Percentiles rank a stretch among this genome's conserved stretches.
phyloP scores from a whole-genome alignment of 1,284 basidiomycete genomes.

The Papiliotrema terrestris region DNA sequence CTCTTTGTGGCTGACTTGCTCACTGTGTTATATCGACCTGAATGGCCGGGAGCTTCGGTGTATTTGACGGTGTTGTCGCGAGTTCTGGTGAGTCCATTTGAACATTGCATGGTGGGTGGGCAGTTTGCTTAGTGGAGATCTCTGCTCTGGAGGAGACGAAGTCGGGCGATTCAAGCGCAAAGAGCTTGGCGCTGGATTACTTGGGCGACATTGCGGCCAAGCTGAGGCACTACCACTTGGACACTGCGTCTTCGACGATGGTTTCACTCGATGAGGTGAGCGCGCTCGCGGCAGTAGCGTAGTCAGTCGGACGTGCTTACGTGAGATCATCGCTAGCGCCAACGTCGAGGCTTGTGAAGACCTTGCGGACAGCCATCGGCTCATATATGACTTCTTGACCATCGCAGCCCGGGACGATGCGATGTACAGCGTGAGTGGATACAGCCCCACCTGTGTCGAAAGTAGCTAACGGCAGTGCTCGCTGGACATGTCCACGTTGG shows the following conservation, averaged over 20 bases:
- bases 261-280: slow-evolving; percentile 70
- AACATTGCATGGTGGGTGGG: not conserved
- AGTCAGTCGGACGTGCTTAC: not conserved
- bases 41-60: slow-evolving; percentile 90
- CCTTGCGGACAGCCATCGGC: slow-evolving; percentile 51
- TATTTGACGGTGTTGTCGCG: slow-evolving; percentile 72
- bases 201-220: slow-evolving; percentile 85
- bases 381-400: slow-evolving; percentile 53
- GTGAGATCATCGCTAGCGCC: slow-evolving; percentile 58
- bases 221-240: slow-evolving; percentile 56
- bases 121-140: slow-evolving; percentile 53
- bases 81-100: slow-evolving; percentile 63
- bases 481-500: slow-evolving; percentile 28
- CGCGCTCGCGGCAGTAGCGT: no score
- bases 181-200: slow-evolving; percentile 86
- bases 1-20: slow-evolving; percentile 83
- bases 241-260: slow-evolving; percentile 17
- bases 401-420: slow-evolving; percentile 30
- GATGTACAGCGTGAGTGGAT: slow-evolving; percentile 28
- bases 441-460: not conserved
- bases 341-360: slow-evolving; percentile 58
- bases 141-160: slow-evolving; percentile 69
- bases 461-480: slow-evolving; percentile 19
- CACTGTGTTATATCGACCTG: slow-evolving; percentile 85
- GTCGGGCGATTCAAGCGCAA: slow-evolving; percentile 74